Conservation (phyloP, 2,329 filamentous ascomycete genomes). For the Neurospora sp. region DNA sequence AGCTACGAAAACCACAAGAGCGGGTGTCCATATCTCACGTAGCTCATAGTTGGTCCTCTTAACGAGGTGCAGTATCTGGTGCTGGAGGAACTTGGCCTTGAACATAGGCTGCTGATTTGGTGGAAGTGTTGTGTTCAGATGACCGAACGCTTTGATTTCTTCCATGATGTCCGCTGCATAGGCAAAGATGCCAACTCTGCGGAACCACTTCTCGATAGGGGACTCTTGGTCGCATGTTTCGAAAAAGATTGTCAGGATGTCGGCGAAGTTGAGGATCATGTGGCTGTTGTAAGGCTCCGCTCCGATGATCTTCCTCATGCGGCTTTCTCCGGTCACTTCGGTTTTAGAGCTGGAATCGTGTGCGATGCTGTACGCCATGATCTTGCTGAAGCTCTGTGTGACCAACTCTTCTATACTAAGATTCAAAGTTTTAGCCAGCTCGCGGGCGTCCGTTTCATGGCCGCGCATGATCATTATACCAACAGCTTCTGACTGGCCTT, state of each 20-base stretch:
- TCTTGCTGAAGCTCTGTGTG: conserved; percentile 61
- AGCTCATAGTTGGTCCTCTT: conserved; percentile 57
- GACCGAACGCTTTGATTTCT: conserved; percentile 58
- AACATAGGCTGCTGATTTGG: conserved; percentile 82
- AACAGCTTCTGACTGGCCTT: conserved; percentile 66
- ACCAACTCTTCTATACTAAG: conserved; percentile 48
- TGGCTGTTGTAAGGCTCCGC: conserved; percentile 51
- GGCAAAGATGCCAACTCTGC: conserved; percentile 45
- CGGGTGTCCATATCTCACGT: conserved; percentile 61
- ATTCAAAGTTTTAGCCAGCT: conserved; percentile 49
- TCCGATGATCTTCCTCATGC: conserved; percentile 61
- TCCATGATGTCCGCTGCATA: conserved; percentile 55
- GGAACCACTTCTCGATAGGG: conserved; percentile 57
- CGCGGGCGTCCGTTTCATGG: conserved; percentile 51
- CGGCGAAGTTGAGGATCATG: conserved; percentile 60
- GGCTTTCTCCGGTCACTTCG: conserved; percentile 49
- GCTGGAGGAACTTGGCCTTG: conserved; percentile 63
- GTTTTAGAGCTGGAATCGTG: conserved; percentile 51
- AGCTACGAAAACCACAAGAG: conserved; percentile 62
- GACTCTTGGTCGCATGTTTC: conserved; percentile 70
- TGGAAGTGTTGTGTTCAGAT: conserved; percentile 56
- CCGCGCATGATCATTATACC: conserved; percentile 77
- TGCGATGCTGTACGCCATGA: conserved; percentile 74
- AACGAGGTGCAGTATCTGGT: conserved; percentile 71
- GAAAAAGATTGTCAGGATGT: conserved; percentile 68